Evolutionary conservation across 164 flowering plant species (phyloP), one percentile per base, ranked within the genome.

Genomic region (Dillenia suffruticosa): DNA sequence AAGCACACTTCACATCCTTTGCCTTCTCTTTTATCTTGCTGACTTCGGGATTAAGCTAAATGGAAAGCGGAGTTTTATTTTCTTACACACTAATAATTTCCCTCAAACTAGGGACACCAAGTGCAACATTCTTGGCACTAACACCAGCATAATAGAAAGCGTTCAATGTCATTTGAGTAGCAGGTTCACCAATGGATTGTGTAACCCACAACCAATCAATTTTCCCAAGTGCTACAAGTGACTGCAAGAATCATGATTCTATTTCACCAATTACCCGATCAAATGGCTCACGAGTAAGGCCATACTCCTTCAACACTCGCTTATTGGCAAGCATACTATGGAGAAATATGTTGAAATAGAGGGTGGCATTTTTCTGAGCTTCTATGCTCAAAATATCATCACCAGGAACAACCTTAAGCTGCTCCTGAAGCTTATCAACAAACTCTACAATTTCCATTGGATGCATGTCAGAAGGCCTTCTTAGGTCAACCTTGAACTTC

Each of bases 191-290:
- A 72, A 94, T 94, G 32, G 99, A 94, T 56, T 94, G 99, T 10
- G 99, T 97, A 60, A 97, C 99, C 72, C 97, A 81, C 99, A 95
- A 14, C 99, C 99, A 69, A 95, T 95, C 99, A n/a, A 95, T 95
- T 78, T 95, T 97, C 13, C 99, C 99, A n/a, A 96, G 88, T 10
- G 99, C 99, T 5, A 92, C 99, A 58, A 95, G 72, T 51, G 99
- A 95, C 67, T 92, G 99, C 49, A 89, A 71, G 70, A 95, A 95
- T 10, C 99, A 82, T 54, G 99, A 86, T 59, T 95, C 99, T 46
- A 95, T 88, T 74, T 95, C 99, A 67, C 99, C 99, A 68, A 91
- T 81, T 57, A 94, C 97, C 99, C 99, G 91, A 16, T 91, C 99
- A 71, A 94, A 94, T 65, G 99, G 96, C 75, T 89, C 97, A 12